Conservation (phyloP, 2,329 filamentous ascomycete genomes). For the Aspergillus sp. region DNA sequence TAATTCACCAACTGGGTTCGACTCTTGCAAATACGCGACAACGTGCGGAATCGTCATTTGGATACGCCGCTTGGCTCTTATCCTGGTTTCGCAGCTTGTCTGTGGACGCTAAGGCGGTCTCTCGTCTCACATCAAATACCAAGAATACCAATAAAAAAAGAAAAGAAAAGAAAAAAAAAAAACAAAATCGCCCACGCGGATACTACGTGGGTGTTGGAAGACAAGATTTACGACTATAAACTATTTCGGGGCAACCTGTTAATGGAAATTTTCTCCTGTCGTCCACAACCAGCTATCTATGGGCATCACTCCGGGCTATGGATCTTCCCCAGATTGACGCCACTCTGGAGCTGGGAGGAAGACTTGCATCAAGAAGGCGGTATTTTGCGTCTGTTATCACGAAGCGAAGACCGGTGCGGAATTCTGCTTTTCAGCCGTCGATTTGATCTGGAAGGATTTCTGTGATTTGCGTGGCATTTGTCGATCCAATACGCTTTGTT, state of each 20-base stretch:
- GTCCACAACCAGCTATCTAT: constrained; percentile 13
- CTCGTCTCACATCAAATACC: constrained; percentile 6
- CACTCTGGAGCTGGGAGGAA: background rate
- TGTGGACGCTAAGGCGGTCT: constrained; percentile 8
- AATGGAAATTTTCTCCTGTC: constrained; percentile 25
- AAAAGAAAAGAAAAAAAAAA: background rate
- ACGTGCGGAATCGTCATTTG: background rate
- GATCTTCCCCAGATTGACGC: background rate
- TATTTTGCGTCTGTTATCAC: constrained; percentile 15
- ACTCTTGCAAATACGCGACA: constrained; percentile 30
- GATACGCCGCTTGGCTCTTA: background rate
- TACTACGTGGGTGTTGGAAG: constrained; percentile 16
- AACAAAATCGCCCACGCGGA: background rate
- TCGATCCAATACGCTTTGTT: constrained; percentile 10
- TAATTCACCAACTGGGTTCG: constrained; percentile 13
- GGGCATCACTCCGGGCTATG: constrained; percentile 7
- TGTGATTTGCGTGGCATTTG: constrained; percentile 9
- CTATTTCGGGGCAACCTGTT: constrained; percentile 36
- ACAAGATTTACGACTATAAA: constrained; percentile 22
- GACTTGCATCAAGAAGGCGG: constrained; percentile 12
- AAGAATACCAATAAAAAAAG: background rate
- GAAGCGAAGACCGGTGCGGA: constrained; percentile 19
- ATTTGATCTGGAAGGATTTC: background rate
- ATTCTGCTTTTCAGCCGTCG: constrained; percentile 14
- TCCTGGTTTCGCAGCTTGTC: background rate